Base-by-base conservation (phyloP, 2,329 filamentous ascomycete species). In the Aspergillus eucalypticola region DNA sequence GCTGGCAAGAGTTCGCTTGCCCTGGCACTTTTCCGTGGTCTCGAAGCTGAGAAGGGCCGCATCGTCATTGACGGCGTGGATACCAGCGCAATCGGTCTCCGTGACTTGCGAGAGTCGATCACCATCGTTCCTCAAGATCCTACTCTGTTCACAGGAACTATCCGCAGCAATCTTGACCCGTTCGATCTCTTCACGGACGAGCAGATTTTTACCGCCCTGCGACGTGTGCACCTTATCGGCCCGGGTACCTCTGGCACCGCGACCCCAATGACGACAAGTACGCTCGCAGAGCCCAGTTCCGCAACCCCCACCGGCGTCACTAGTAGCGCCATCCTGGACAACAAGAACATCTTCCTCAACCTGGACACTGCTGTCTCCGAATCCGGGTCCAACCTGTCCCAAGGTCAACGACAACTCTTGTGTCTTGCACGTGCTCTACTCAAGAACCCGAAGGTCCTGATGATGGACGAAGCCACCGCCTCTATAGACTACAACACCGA, bases 381-480 rank as follows among this genome's bases (percentile, higher is more conserved):
- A 73, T 97, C 93, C 0, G 95, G 95, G 51, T 90, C 89, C 64
- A 99, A 99, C 71, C 84, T 99, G 10, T 98, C 94, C 0, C 95
- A 99, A 76, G 95, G 95, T 50, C 95, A 99, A 75, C 88, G 95
- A 7, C 95, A 99, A 76, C 88, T 99, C 8, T 82, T 99, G 58
- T 99, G 95, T 73, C 86, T 99, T 8, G 95, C 94, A 0, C 89
- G 95, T 58, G 95, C 95, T 0, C 86, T 99, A 67, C 88, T 99
- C 64, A 97, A 96, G 78, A 86, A 87, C 35, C 93, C 95, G 0
- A 93, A 90, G 65, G 92, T 99, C 1, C 82, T 99, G n/a, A 89
- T 99, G 72, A 98, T 99, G 95, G 95, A 99, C 76, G 95, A 99
- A 81, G 95, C 95, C 0, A 99, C 95, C 0, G 95, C 95, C 0